phyloP scores from a whole-genome alignment of 495 filamentous ascomycete species.

The Talaromyces proteolyticus region DNA sequence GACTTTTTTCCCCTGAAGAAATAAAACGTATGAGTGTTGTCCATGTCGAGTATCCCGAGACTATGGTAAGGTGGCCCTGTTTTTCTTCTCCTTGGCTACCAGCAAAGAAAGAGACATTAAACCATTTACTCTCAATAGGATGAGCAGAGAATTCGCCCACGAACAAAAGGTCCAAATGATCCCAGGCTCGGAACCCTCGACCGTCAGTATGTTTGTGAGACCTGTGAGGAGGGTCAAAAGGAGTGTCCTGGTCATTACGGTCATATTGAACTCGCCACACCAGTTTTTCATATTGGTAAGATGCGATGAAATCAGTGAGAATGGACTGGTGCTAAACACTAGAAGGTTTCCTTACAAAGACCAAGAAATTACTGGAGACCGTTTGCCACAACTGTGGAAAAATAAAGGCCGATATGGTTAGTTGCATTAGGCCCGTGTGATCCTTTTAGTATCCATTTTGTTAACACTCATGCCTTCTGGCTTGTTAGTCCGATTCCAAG shows the following conservation, averaged over 20 bases:
- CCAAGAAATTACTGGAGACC: constrained; percentile 95
- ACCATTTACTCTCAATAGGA: constrained; percentile 45
- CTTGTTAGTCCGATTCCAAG: constrained; percentile 67
- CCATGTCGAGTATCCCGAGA: constrained; percentile 92
- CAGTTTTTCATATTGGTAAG: constrained; percentile 83
- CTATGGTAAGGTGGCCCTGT: constrained; percentile 58
- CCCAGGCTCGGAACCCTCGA: constrained; percentile 93
- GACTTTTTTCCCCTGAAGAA: constrained; percentile 91
- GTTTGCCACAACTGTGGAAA: constrained; percentile 98
- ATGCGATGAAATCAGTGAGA: constrained; percentile 21
- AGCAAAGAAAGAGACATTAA: constrained; percentile 1
- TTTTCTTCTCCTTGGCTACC: constrained; percentile 9
- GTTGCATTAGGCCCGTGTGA: constrained; percentile 50
- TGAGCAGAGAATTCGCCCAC: constrained; percentile 79
- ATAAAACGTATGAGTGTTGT: constrained; percentile 96
- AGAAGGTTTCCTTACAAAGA: constrained; percentile 87
- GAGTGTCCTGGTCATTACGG: constrained; percentile 97
- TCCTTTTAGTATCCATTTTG: constrained; percentile 41
- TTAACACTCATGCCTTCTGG: constrained; percentile 49
- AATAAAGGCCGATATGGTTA: constrained; percentile 90
- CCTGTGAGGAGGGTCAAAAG: constrained; percentile 87
- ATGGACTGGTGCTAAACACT: constrained; percentile 20
- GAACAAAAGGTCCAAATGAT: constrained; percentile 87
- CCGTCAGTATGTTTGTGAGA: constrained; percentile 86
- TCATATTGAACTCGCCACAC: constrained; percentile 91